Base-by-base conservation (phyloP, 2,329 filamentous ascomycete genomes). In the Neoscytalidium dimidiatum region DNA sequence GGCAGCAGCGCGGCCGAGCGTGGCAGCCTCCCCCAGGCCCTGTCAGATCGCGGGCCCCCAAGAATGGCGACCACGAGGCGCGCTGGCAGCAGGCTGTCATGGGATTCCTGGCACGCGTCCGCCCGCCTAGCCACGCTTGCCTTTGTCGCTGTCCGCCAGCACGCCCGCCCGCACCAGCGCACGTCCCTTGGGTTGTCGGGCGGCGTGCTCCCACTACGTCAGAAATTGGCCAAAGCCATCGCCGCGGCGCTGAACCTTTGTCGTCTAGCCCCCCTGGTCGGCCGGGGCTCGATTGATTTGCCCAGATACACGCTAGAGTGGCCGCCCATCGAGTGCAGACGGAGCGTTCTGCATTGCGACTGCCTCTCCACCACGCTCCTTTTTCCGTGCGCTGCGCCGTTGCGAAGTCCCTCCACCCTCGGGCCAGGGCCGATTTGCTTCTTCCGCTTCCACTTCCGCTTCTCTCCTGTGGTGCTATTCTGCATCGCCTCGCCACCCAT, bases 301-400 rank as follows among this genome's bases (percentile, higher is more conserved):
- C 58, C 28, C 35, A 62, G 58, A 62, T 62, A 62, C 29, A 26
- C 56, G 44, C 28, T 60, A 31, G 38, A 31, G 41, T 31, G 28
- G 38, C 49, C 56, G 56, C 38, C 56, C 56, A 46, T 60, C 56
- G 41, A 62, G 33, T 33, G 62, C 43, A 49, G 41, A 43, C 62
- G 41, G 29, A 57, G 51, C 51, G 41, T 60, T 60, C 56, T 60
- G 56, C 56, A 64, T 64, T 58, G 62, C 62, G 62, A 64, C 62
- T 64, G 62, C 62, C 43, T 53, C 51, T 57, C 43, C 52, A 53
- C 51, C 62, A 57, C 62, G 62, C 62, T 64, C 62, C 58, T 53
- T 64, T 64, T 64, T 64, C 46, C 62, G 38, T 49, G 26, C 56
- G 56, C 56, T 23, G 56, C 56, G 56, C 56, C 56, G 56, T 60